Conservation (phyloP, 2,329 filamentous ascomycete genomes). For the Nemania abortiva region DNA sequence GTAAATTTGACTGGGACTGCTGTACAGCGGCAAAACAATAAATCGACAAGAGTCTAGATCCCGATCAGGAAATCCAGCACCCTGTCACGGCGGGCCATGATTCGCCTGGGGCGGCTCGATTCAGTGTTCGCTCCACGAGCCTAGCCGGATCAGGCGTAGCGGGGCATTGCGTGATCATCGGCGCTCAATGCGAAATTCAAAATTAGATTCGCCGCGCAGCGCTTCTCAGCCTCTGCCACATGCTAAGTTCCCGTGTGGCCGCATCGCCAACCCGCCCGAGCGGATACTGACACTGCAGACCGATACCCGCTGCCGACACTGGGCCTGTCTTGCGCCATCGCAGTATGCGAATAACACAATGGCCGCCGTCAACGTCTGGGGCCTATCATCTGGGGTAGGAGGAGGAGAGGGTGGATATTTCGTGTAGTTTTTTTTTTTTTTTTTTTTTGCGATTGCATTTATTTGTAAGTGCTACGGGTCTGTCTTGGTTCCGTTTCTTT, state of each 20-base stretch:
- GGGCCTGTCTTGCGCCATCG: conserved; percentile 38
- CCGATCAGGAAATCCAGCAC: conserved; percentile 16
- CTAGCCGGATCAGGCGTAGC: conserved; percentile 30
- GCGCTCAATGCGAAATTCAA: conserved; percentile 30
- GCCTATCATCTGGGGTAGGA: conserved; percentile 44
- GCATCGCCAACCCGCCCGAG: conserved; percentile 38
- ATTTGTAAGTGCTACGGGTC: conserved; percentile 19
- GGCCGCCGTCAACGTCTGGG: conserved; percentile 42
- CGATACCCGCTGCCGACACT: conserved; percentile 42
- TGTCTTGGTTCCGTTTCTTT: conserved; percentile 6
- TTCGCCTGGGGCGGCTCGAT: conserved; percentile 21
- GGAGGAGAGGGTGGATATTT: conserved; percentile 35
- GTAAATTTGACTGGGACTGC: too few relatives aligned
- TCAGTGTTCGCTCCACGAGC: neutral
- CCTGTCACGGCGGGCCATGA: conserved; percentile 1
- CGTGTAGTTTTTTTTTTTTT: conserved; percentile 26
- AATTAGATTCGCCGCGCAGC: conserved; percentile 19
- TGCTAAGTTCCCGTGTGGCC: conserved; percentile 34
- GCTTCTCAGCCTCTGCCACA: conserved; percentile 31
- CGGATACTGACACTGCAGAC: conserved; percentile 29
- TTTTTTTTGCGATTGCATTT: conserved; percentile 19
- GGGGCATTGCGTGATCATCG: conserved; percentile 40
- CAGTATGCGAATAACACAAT: conserved; percentile 44
- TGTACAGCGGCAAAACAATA: neutral
- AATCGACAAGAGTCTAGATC: conserved; percentile 17